These are phyloP conservation scores for Lasiodiplodia sp. DNA, from an alignment of 2,329 filamentous ascomycete genomes.

Conservation along the genomic window DNA sequence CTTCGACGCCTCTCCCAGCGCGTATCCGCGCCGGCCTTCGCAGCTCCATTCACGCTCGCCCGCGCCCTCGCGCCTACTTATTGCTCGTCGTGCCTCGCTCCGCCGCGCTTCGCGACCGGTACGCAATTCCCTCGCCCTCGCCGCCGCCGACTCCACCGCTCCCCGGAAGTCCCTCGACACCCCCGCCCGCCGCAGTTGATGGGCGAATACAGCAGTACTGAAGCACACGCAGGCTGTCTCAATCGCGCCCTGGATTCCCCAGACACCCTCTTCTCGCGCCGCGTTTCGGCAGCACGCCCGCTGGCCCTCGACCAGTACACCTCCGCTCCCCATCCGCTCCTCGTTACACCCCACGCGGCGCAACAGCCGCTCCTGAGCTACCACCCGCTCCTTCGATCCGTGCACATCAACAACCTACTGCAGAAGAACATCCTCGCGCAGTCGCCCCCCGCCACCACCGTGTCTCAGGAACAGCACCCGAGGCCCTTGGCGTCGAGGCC, in stretches of 20 bases:
- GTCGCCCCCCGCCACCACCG: slow-evolving; percentile 44
- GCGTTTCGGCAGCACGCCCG: slow-evolving; percentile 29
- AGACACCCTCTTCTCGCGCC: slow-evolving; percentile 28
- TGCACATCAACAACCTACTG: slow-evolving; percentile 39
- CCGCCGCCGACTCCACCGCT: slow-evolving; percentile 31
- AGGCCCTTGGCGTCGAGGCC: slow-evolving; percentile 28
- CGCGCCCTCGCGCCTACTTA: slow-evolving; percentile 20
- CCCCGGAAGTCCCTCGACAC: slow-evolving; percentile 13
- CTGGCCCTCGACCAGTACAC: slow-evolving; percentile 31
- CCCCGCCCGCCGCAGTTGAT: slow-evolving; percentile 34
- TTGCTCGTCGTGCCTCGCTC: slow-evolving; percentile 28
- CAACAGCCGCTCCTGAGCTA: slow-evolving; percentile 38
- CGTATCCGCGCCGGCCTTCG: slow-evolving; percentile 21
- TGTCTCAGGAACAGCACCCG: slow-evolving; percentile 44
- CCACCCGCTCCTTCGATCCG: slow-evolving; percentile 37
- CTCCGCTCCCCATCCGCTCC: slow-evolving; percentile 31
- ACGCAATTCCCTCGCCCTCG: slow-evolving; percentile 27
- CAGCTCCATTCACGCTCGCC: slow-evolving; percentile 21
- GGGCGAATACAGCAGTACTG: slow-evolving; percentile 33
- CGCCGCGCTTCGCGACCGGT: slow-evolving; percentile 29
- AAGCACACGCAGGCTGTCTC: slow-evolving; percentile 32
- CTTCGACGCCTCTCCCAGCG: slow-evolving; percentile 17
- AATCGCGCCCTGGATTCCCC: slow-evolving; percentile 34
- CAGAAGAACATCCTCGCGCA: slow-evolving; percentile 35
- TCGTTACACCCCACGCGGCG: slow-evolving; percentile 28